Conservation (phyloP, 148 eudicot species). For the Cornus suecica region DNA sequence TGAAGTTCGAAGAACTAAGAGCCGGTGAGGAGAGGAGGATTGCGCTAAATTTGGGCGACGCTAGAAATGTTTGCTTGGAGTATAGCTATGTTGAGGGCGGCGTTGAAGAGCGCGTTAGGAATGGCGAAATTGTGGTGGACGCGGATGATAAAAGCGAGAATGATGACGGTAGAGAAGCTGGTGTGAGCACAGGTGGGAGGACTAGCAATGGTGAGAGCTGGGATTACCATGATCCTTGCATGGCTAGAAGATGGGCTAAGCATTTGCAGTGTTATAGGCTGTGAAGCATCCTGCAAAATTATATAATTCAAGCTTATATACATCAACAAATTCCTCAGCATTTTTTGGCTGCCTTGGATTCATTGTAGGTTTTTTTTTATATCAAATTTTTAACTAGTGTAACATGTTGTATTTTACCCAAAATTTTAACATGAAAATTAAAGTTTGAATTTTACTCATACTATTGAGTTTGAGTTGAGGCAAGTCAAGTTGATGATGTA, state of each 20-base stretch:
- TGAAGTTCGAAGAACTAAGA: conserved; percentile 70
- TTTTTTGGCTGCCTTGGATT: no score
- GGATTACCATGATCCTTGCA: conserved; percentile 78
- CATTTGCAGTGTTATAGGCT: conserved; percentile 62
- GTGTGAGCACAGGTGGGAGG: conserved; percentile 36
- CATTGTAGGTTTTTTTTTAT: neutral
- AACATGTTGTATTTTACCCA: no score
- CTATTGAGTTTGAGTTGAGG: no score
- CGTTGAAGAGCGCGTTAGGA: conserved; percentile 37
- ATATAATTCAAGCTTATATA: neutral
- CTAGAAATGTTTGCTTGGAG: conserved; percentile 39
- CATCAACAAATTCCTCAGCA: neutral
- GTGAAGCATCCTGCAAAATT: conserved; percentile 1
- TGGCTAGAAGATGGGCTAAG: conserved; percentile 94
- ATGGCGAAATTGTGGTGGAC: conserved; percentile 56
- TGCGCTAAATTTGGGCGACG: conserved; percentile 39
- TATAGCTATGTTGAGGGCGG: conserved; percentile 63
- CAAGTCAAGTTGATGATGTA: no score
- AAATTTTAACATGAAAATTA: no score
- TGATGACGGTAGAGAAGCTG: conserved; percentile 22
- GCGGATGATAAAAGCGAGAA: conserved; percentile 33
- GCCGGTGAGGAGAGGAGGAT: conserved; percentile 78
- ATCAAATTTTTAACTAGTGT: neutral
- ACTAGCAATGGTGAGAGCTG: conserved; percentile 61
- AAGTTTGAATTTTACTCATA: no score